Base-by-base conservation (phyloP, 2,329 filamentous ascomycete species). In the Aspergillus fructus region DNA sequence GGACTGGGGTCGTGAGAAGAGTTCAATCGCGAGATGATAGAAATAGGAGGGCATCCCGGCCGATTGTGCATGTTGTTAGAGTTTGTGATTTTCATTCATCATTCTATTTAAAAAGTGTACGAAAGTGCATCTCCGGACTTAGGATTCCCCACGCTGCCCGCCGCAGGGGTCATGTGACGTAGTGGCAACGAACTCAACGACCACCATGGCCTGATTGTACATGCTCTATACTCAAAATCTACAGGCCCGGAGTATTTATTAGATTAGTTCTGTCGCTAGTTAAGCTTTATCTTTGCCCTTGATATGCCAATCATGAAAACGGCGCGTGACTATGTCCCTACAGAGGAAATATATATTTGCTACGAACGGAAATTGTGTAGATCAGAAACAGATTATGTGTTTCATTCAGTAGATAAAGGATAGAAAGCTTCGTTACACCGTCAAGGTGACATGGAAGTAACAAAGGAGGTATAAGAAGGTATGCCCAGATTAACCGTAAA, bases 1-100 rank as follows among this genome's bases (percentile, higher is more conserved):
- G 46, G 63, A 56, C 49, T 65, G 61, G 45, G 63, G 58, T 46
- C 69, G 74, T 61, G 78, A 70, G 65, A 84, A 79, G 17, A 88
- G 73, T 79, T 88, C 85, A 64, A 88, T 78, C 62, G 78, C 78
- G 58, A 88, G 70, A 66, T 88, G 84, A 67, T 85, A 88, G 71
- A 86, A 87, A 71, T 85, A 87, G 50, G 82, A 80, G 70, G 81
- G 82, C 83, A 85, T 85, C 63, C 77, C 74, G 74, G 63, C 64
- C 59, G 64, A 68, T 66, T 41, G 55, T 61, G 72, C 67, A 68
- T 64, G 65, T 66, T 60, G 49, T 59, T 61, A 42, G 13, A 52
- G 55, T 47, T 60, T 40, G 49, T 47, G 51, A 19, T 37, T 50
- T 37, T 40, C 30, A 13, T 43, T 51, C 39, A 30, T 24, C 49